Evolutionary conservation across 1,284 basidiomycete genomes (phyloP), one percentile per base, ranked within the genome.

Genomic region (Cryptococcus sp.): DNA sequence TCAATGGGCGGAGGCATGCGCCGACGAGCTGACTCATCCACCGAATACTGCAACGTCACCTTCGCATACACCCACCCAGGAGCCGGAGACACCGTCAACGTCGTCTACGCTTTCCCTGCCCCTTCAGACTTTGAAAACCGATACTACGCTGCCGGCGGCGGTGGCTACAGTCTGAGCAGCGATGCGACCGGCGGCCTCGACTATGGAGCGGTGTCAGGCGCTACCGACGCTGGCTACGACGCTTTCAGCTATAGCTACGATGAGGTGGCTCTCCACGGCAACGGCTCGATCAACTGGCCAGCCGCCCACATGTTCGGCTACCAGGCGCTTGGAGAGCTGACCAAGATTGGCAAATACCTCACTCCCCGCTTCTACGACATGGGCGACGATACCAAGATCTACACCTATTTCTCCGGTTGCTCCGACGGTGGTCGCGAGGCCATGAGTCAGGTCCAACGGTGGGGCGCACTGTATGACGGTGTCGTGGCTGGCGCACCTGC

Each of bases 401-500:
- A 60, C 48, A 54, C 58, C 1, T 65, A 64, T 50, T 67, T 47
- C 41, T 41, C 27, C 22, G 68, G 64, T 1, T 73, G 73, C 59
- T 70, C 73, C 17, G 64, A 62, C 6, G 73, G 73, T 19, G 71
- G 72, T 16, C 61, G 68, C 39, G 70, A 75, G 57, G 73, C 62
- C 4, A 51, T 69, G n/a, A 61, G 61, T 30, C 54, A 62, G 15
- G 69, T 65, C 8, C 57, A 69, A 50, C 50, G 61, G 3, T 69
- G 57, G 55, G 67, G 69, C 1, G 60, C 66, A 5, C 69, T 76
- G 53, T 78, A 71, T 60, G 72, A 78, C 57, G 76, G 74, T 35
- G 56, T 74, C 17, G 39, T 78, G 27, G 70, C 65, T 5, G 76
- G 72, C n/a, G 56, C 67, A 43, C 76, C 76, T 8, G 75, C 72